Base-by-base conservation (phyloP, 1,284 basidiomycete genomes). In the Boletus smithii region DNA sequence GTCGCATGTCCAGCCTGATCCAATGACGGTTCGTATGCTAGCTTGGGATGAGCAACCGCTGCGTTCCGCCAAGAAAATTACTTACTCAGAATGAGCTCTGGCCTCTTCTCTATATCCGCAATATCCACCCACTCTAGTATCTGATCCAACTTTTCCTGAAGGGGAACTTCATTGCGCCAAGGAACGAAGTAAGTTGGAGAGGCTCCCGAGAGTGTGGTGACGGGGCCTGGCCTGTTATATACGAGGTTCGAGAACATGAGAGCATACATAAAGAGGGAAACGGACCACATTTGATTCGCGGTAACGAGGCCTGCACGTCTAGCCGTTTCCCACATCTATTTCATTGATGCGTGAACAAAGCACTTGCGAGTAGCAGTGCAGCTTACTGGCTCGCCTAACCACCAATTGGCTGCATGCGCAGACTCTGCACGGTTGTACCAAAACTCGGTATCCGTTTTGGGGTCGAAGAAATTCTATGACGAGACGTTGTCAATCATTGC, bases 251-350 rank as follows among this genome's bases (percentile, higher is more conserved):
- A 24, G 7, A 40, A 49, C 24, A 26, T 32, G 6, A 4, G 8
- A 17, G 18, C 26, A 39, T 33, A 17, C 2, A 42, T 10, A 4
- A 29, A 32, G 26, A 40, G 16, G 10, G 14, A 44, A 27, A 73
- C 80, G 40, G 53, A 88, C 91, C 91, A 95, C 92, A 95, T 95
- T 39, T 92, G 74, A 54, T 92, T 91, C 0, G 88, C 91, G 3
- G 88, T 85, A 29, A 80, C 74, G n/a, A 91, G 63, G 0, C 85
- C 85, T 5, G 82, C 81, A 52, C 81, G 83, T 50, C 75, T 77
- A 2, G 84, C 88, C 0, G 91, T 92, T 58, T 91, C 88, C 92
- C 92, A 95, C 75, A 94, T 85, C 89, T 91, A 48, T 46, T 35
- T 31, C 22, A 22, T 23, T 20, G 6, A 18, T 39, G 41, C n/a